A percentile compares a stretch with the other conserved stretches of the same genome.
phyloP scores from a whole-genome alignment of 1,139 yeast species.

The Pichia sp. region DNA sequence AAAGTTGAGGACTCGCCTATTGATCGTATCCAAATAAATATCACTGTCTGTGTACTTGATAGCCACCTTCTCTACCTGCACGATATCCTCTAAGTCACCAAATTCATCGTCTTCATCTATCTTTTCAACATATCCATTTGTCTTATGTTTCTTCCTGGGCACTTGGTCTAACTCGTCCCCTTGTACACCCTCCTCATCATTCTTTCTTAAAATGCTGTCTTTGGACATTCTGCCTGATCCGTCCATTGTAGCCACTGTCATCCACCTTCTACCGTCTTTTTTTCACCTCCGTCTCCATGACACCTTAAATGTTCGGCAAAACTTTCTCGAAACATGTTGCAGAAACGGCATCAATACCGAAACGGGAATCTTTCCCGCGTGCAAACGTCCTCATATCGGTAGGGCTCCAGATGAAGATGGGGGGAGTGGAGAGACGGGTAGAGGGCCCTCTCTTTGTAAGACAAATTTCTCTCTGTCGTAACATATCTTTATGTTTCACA shows the following conservation, averaged over 20 bases:
- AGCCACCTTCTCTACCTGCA: not conserved
- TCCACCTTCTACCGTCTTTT: not conserved
- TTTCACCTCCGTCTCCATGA: not conserved
- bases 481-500: not conserved
- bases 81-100: constrained; percentile 13
- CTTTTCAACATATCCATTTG: not conserved
- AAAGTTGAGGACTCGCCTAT: constrained; percentile 57
- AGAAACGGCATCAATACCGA: not conserved
- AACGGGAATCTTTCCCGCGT: not conserved
- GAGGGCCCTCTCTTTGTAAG: too few species aligned
- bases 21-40: constrained; percentile 51
- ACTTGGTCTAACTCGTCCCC: not conserved
- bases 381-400: not conserved
- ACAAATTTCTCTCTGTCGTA: too few species aligned
- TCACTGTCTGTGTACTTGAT: constrained; percentile 15
- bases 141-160: not conserved
- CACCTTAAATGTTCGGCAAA: not conserved
- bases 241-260: not conserved
- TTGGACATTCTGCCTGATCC: not conserved
- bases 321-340: not conserved
- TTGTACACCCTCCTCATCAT: not conserved
- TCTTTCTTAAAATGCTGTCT: not conserved
- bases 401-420: not conserved
- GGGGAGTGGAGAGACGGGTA: too few species aligned
- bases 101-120: constrained; percentile 15